These are phyloP conservation scores for Ustilaginoidea virens DNA, from an alignment of 2,329 filamentous ascomycete genomes.

Conservation along the genomic window DNA sequence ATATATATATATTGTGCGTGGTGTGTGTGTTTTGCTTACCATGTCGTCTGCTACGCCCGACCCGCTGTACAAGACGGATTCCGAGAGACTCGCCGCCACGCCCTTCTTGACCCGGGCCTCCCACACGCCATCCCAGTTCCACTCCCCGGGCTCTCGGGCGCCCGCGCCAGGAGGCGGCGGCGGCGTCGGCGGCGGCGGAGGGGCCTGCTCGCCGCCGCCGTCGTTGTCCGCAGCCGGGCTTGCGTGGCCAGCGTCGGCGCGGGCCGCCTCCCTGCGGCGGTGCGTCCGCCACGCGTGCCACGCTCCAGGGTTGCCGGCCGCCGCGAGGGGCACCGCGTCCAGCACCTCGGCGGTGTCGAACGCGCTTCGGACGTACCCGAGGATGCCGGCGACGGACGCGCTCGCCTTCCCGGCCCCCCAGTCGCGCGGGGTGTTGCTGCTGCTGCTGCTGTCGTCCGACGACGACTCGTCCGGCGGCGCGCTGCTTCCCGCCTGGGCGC, in stretches of 20 bases:
- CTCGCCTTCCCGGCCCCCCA: slow-evolving; percentile 25
- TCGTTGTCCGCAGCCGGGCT: too few species aligned
- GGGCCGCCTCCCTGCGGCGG: slow-evolving; percentile 21
- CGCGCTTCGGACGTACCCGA: slow-evolving; percentile 67
- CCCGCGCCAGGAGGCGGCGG: slow-evolving; percentile 3
- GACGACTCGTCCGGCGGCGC: slow-evolving; percentile 16
- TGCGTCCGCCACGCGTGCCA: slow-evolving; percentile 88
- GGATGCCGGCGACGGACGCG: slow-evolving; percentile 48
- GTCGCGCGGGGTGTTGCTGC: slow-evolving; percentile 19
- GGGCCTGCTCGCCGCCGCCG: too few species aligned
- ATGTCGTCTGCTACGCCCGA: slow-evolving; percentile 50
- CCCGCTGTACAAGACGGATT: slow-evolving; percentile 62
- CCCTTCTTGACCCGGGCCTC: slow-evolving; percentile 73
- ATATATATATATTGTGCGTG: too few species aligned
- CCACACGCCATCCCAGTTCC: slow-evolving; percentile 98
- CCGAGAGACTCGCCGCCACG: slow-evolving; percentile 61
- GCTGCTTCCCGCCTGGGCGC: slow-evolving; percentile 8
- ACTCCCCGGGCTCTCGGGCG: slow-evolving; percentile 49
- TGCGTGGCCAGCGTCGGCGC: slow-evolving; percentile 3
- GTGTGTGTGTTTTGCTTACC: slow-evolving; percentile 44
- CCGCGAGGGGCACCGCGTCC: slow-evolving; percentile 64
- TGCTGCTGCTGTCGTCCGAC: too few species aligned
- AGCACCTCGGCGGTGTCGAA: slow-evolving; percentile 68
- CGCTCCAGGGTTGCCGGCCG: slow-evolving; percentile 77
- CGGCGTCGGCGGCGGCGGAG: too few species aligned